A percentile compares a stretch with the other conserved stretches of the same genome.
Conservation (phyloP, 352 stramenopile species). For the Globisporangium nodosum region DNA sequence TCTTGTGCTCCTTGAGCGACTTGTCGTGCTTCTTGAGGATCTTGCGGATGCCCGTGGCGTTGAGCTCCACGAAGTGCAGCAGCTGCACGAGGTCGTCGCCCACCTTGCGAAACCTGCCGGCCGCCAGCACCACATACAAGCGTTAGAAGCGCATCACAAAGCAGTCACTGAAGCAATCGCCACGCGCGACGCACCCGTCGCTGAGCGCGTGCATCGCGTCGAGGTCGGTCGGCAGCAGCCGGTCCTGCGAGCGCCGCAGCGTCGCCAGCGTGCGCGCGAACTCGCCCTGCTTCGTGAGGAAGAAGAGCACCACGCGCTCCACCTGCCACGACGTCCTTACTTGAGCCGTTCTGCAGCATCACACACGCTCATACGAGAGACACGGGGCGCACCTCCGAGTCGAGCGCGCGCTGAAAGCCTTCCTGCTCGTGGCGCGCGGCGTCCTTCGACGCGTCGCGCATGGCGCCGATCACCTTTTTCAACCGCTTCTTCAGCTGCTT, state of each 20-base stretch:
- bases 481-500: conserved; percentile 88
- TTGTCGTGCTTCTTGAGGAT: conserved; percentile 91
- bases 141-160: too few species aligned
- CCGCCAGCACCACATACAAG: too few species aligned
- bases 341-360: background rate
- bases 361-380: background rate
- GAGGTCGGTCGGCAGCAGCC: conserved; percentile 33
- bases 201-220: conserved; percentile 68
- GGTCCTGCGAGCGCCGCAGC: conserved; percentile 42
- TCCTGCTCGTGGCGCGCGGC: conserved; percentile 41
- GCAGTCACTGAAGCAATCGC: too few species aligned
- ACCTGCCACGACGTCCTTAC: conserved; percentile 16
- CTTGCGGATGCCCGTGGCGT: conserved; percentile 83
- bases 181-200: conserved; percentile 30
- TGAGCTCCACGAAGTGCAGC: conserved; percentile 84
- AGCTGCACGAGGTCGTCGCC: conserved; percentile 79
- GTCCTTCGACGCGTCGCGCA: conserved; percentile 23
- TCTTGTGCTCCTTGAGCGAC: conserved; percentile 77
- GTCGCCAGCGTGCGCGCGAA: conserved; percentile 64
- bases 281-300: conserved; percentile 78
- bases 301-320: conserved; percentile 83
- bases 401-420: conserved; percentile 66
- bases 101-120: conserved; percentile 39
- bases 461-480: conserved; percentile 57
- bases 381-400: conserved; percentile 42